phyloP scores from a whole-genome alignment of 2,329 filamentous ascomycete genomes.

The Penicillium sp. region DNA sequence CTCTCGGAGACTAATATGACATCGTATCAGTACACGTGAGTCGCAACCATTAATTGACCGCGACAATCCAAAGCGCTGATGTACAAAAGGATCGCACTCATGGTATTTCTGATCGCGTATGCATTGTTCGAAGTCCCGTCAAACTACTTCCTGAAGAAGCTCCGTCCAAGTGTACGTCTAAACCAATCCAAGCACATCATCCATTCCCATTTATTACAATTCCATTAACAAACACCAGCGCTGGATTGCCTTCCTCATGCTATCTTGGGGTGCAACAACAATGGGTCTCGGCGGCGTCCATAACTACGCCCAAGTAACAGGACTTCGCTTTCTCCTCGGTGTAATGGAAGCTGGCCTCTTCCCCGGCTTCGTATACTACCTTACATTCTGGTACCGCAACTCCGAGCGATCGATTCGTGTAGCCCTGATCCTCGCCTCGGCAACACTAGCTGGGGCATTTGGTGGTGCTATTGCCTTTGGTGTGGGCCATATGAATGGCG shows the following conservation, averaged over 20 bases:
- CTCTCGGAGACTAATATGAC: constrained; percentile 55
- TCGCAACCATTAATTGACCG: not conserved
- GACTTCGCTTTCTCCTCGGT: constrained; percentile 43
- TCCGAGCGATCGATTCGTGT: constrained; percentile 53
- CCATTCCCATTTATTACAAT: not conserved
- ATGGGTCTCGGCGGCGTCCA: constrained; percentile 41
- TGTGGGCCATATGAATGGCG: constrained; percentile 32
- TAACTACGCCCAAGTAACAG: constrained; percentile 39
- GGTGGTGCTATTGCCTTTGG: constrained; percentile 50
- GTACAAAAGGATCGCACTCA: constrained; percentile 35
- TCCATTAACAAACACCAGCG: constrained; percentile 19
- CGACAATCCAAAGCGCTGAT: constrained; percentile 3
- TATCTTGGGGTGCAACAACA: constrained; percentile 43
- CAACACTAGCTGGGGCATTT: constrained; percentile 48
- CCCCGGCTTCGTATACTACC: constrained; percentile 42
- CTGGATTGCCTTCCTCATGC: constrained; percentile 46
- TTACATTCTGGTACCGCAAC: constrained; percentile 50
- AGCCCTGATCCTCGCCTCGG: constrained; percentile 47
- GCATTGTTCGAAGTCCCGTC: constrained; percentile 45
- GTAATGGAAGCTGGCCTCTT: constrained; percentile 47
- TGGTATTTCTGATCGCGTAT: constrained; percentile 44
- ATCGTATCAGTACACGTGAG: constrained; percentile 50
- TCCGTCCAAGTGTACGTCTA: constrained; percentile 35
- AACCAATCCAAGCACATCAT: not conserved
- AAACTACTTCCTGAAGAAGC: constrained; percentile 44